phyloP scores from a whole-genome alignment of 129 eudicot species.

The Pulicaria dysenterica region DNA sequence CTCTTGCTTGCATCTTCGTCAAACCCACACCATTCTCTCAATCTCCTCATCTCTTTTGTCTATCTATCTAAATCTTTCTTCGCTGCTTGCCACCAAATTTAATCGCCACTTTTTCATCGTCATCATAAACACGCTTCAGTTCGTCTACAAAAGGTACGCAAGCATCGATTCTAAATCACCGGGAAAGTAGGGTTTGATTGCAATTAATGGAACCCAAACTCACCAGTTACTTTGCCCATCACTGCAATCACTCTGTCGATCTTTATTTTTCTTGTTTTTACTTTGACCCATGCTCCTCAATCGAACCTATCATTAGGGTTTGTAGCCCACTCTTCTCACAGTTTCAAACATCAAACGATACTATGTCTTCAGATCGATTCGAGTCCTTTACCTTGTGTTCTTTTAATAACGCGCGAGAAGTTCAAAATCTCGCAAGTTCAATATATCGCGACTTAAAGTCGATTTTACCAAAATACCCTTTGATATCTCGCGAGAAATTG shows the following conservation, averaged over 20 bases:
- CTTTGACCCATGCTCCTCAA: slow-evolving; percentile 49
- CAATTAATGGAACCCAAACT: slow-evolving; percentile 22
- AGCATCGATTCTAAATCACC: neutral
- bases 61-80: neutral
- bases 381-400: too few species aligned
- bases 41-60: slow-evolving; percentile 6
- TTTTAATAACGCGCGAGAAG: too few species aligned
- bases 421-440: too few species aligned
- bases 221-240: neutral
- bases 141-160: slow-evolving; percentile 21
- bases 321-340: slow-evolving; percentile 49
- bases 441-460: too few species aligned
- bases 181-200: slow-evolving; percentile 22
- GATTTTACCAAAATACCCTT: too few species aligned
- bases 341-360: slow-evolving; percentile 50
- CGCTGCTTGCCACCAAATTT: neutral
- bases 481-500: too few species aligned
- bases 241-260: neutral
- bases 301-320: slow-evolving; percentile 68
- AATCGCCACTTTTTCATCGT: neutral
- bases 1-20: slow-evolving; percentile 25
- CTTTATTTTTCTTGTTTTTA: slow-evolving; percentile 24
- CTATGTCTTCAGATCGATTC: slow-evolving; percentile 80
- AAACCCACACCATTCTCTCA: slow-evolving; percentile 37
- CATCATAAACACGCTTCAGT: slow-evolving; percentile 1